Conservation (phyloP, 805 yeast species). For the Candida arabinofermentans region DNA sequence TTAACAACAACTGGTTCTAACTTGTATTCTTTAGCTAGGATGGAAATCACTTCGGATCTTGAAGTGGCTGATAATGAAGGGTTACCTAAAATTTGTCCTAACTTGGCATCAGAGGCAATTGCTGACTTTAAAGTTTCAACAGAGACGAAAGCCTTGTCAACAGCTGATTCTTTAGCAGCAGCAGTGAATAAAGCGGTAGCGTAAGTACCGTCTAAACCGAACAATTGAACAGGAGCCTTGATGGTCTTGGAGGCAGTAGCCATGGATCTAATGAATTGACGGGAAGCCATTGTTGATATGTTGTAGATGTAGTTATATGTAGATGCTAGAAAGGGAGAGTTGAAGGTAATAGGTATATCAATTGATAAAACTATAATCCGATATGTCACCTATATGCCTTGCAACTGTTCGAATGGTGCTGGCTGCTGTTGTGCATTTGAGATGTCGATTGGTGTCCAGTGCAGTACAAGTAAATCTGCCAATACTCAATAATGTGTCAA, state of each 20-base stretch:
- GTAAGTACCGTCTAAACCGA: slow-evolving; percentile 94
- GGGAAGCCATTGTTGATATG: slow-evolving; percentile 47
- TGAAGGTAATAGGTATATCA: too few species aligned
- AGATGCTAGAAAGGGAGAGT: too few species aligned
- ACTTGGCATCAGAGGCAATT: slow-evolving; percentile 59
- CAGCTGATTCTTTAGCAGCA: slow-evolving; percentile 73
- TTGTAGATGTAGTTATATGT: background rate
- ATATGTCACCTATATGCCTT: too few species aligned
- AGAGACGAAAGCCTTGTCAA: slow-evolving; percentile 64
- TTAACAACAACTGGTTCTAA: slow-evolving; percentile 73
- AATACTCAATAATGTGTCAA: background rate
- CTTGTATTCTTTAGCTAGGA: slow-evolving; percentile 43
- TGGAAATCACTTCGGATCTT: slow-evolving; percentile 64
- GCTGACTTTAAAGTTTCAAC: slow-evolving; percentile 54
- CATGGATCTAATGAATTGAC: slow-evolving; percentile 64
- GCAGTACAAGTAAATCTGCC: too few species aligned
- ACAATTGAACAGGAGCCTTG: slow-evolving; percentile 90
- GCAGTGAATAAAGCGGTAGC: slow-evolving; percentile 94
- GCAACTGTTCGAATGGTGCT: too few species aligned
- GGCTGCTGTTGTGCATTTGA: too few species aligned
- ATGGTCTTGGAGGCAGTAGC: slow-evolving; percentile 56
- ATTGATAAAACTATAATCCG: too few species aligned
- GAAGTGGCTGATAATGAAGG: slow-evolving; percentile 80
- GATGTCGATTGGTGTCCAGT: too few species aligned
- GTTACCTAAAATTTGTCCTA: slow-evolving; percentile 60